These are phyloP conservation scores for Annulohypoxylon truncatum DNA, from an alignment of 2,329 filamentous ascomycete species.

Conservation along the genomic window DNA sequence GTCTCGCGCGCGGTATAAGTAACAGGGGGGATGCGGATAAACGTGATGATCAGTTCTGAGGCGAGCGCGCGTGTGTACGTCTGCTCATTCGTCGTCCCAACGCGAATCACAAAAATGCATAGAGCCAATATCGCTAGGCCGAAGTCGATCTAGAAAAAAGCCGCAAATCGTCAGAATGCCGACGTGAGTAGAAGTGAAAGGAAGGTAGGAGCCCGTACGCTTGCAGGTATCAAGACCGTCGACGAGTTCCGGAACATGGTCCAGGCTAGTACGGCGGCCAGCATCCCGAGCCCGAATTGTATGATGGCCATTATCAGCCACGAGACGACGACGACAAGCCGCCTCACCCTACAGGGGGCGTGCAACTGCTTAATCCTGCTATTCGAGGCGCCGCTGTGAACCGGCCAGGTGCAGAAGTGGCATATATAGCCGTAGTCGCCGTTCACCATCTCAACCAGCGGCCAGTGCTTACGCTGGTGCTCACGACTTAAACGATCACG, in stretches of 20 bases:
- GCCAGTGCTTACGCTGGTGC: slow-evolving; percentile 48
- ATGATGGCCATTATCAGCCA: slow-evolving; percentile 50
- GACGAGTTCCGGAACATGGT: slow-evolving; percentile 44
- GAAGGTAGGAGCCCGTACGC: slow-evolving; percentile 37
- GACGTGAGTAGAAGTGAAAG: neutral
- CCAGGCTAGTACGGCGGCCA: slow-evolving; percentile 47
- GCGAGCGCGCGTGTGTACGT: slow-evolving; percentile 47
- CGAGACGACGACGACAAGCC: slow-evolving; percentile 42
- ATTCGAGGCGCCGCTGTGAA: slow-evolving; percentile 40
- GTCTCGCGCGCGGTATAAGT: slow-evolving; percentile 47
- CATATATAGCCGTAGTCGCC: slow-evolving; percentile 49
- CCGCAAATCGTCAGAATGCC: slow-evolving; percentile 25
- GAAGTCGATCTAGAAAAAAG: slow-evolving; percentile 47
- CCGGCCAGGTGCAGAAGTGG: slow-evolving; percentile 50
- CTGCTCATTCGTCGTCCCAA: slow-evolving; percentile 44
- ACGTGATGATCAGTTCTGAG: slow-evolving; percentile 45
- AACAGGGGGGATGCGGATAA: slow-evolving; percentile 48
- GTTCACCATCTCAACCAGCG: slow-evolving; percentile 45
- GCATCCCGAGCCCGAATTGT: slow-evolving; percentile 48
- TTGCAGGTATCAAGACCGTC: slow-evolving; percentile 46
- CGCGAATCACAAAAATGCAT: slow-evolving; percentile 44
- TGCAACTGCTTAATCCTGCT: slow-evolving; percentile 44
- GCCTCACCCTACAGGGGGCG: slow-evolving; percentile 43
- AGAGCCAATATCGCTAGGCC: slow-evolving; percentile 46
- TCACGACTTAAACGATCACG: slow-evolving; percentile 42